Evolutionary conservation across 805 yeast genomes (phyloP).

Genomic region (Nakazawaea laoshanensis): DNA sequence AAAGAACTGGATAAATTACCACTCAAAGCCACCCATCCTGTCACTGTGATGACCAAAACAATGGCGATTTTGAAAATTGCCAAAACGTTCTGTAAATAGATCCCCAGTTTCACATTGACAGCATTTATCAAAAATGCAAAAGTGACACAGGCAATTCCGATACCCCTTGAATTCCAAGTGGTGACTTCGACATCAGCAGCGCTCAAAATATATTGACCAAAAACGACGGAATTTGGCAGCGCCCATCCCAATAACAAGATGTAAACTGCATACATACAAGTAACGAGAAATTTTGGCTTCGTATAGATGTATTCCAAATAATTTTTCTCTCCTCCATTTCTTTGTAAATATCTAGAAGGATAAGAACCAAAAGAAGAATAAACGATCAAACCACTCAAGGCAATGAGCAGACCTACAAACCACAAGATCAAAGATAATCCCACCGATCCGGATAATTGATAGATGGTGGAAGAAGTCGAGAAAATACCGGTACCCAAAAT

Average conservation of each 20-base stretch:
- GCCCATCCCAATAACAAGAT: slow-evolving; percentile 80
- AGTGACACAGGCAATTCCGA: slow-evolving; percentile 68
- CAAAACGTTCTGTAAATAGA: slow-evolving; percentile 52
- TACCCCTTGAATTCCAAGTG: slow-evolving; percentile 70
- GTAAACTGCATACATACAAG: slow-evolving; percentile 60
- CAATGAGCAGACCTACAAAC: slow-evolving; percentile 67
- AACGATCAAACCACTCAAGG: slow-evolving; percentile 53
- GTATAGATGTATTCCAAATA: slow-evolving; percentile 65
- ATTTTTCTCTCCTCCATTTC: slow-evolving; percentile 83
- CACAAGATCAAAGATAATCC: slow-evolving; percentile 67
- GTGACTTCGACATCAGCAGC: slow-evolving; percentile 66
- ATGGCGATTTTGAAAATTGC: slow-evolving; percentile 72
- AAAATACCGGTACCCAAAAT: slow-evolving; percentile 74
- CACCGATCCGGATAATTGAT: slow-evolving; percentile 53
- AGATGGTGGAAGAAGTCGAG: slow-evolving; percentile 59
- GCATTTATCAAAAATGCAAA: slow-evolving; percentile 62
- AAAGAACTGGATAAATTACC: slow-evolving; percentile 49
- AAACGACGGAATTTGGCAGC: slow-evolving; percentile 72
- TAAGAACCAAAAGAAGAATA: slow-evolving; percentile 72
- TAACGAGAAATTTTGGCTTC: slow-evolving; percentile 61
- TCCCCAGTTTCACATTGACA: slow-evolving; percentile 54
- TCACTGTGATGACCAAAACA: slow-evolving; percentile 57
- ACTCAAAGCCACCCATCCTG: slow-evolving; percentile 80
- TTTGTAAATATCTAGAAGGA: slow-evolving; percentile 41
- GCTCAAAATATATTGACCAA: slow-evolving; percentile 66